Conservation (phyloP, 163 green algal species). For the Scenedesmus sp. region DNA sequence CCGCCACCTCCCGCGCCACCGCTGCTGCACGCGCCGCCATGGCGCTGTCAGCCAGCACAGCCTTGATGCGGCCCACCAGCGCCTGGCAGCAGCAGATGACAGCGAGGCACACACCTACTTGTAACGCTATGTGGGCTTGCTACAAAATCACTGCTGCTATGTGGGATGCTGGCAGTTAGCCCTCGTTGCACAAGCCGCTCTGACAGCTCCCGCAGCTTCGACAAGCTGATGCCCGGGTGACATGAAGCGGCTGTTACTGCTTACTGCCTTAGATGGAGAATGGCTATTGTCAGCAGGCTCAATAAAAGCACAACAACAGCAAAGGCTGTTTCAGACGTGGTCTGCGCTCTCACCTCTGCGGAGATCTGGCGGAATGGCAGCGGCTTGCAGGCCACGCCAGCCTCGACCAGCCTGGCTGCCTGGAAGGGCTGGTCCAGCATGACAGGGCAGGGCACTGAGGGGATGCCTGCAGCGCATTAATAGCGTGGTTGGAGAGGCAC, state of each 20-base stretch:
- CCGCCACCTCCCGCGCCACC: constrained; percentile 26
- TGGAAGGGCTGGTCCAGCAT: constrained; percentile 48
- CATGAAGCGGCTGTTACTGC: not conserved
- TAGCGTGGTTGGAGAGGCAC: not conserved
- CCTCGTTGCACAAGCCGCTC: too few species aligned
- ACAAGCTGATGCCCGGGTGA: too few species aligned
- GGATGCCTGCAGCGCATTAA: constrained; percentile 11
- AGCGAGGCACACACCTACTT: too few species aligned
- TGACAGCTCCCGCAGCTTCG: too few species aligned
- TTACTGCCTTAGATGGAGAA: not conserved
- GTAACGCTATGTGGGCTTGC: too few species aligned
- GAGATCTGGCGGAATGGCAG: constrained; percentile 34
- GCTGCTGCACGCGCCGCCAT: constrained; percentile 28
- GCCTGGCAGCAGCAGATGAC: not conserved
- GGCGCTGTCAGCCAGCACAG: not conserved
- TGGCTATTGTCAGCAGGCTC: not conserved
- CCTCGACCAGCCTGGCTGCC: constrained; percentile 17
- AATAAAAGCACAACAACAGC: not conserved
- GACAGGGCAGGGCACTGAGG: constrained; percentile 45
- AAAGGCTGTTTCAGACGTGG: too few species aligned
- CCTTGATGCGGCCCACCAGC: not conserved
- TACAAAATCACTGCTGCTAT: too few species aligned
- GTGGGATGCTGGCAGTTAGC: too few species aligned
- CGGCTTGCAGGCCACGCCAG: constrained; percentile 28
- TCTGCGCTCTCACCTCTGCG: constrained; percentile 12